Evolutionary conservation across 2,329 filamentous ascomycete species (phyloP), one percentile per base, ranked within the genome.

Genomic region (Tolypocladium paradoxum): DNA sequence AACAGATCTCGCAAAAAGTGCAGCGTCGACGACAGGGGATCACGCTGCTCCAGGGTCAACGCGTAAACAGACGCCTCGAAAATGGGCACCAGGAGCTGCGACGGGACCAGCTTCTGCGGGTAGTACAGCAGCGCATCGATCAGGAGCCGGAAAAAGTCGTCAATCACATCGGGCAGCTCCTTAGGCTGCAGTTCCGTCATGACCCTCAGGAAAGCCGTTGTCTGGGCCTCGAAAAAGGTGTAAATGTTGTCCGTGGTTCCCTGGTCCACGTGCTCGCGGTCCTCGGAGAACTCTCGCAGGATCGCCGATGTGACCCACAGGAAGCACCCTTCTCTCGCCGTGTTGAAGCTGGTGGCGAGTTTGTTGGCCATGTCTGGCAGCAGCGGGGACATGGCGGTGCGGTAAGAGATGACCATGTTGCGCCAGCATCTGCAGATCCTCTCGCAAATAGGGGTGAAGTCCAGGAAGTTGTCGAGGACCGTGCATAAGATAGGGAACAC

Each of bases 221-320:
- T 88, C 70, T 99, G 93, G 53, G 90, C 86, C 68, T 96, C 90
- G 65, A 96, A 96, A 73, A 99, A 99, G 54, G 82, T 81, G 71
- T 95, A 99, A 53, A 99, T 95, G 58, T 87, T 87, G 52, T 90
- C 84, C 18, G 88, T 88, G 6, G 90, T 95, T n/a, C 80, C 75
- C 50, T 85, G 79, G 52, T 92, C 86, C 22, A 97, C 88, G 56
- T 88, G 83, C 61, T 96, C 90, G 43, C 88, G 83, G 43, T 92
- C 90, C 61, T 95, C 89, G 0, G 90, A 93, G 65, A 97, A 99
- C 68, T 99, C 93, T 55, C 93, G 87, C 33, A 99, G 80, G 57
- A 99, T 95, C 9, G 92, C 90, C 58, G 91, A 88, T 2, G 92
- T 96, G 1, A 93, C 92, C 93, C 93, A 99, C n/a, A 99, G 77